Evolutionary conservation across 768 basidiomycete species (phyloP), one percentile per base, ranked within the genome.

Genomic region (Crepidotus variabilis): DNA sequence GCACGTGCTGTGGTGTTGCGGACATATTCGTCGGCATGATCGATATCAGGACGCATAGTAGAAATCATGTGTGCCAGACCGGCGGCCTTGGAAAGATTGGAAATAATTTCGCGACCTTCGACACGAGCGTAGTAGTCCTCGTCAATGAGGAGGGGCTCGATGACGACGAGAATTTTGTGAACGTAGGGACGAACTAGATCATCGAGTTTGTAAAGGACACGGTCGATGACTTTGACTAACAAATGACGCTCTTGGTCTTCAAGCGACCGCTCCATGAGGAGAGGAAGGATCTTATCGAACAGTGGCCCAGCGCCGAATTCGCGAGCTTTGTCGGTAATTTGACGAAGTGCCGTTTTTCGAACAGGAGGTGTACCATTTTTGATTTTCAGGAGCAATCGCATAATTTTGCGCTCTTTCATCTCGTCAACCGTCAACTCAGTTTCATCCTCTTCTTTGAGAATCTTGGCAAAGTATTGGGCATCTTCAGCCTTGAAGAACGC

Each of bases 11-110:
- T 99, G 46, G 97, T 99, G 71, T 99, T 99, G 57, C 96, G 91
- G 2, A 98, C 96, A 62, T 99, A 98, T 72, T 99, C 97, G 68
- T 99, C 96, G 46, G 97, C 94, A 64, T 98, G 96, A 72, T 99
- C 96, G 60, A 98, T 98, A 79, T 99, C 96, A 2, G 97, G 96
- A 63, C 96, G 90, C 96, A 99, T 98, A 18, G 96, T 99, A 34
- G 97, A 99, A 65, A 99, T 99, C 97, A 99, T 98, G 75, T 99
- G 97, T 2, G 97, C 96, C 22, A 99, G 87, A 73, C 97, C 97
- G 28, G 95, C 96, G 10, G 97, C 97, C 73, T 98, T 99, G 24
- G 97, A 96, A 43, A 98, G 78, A 71, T 98, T 99, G 64, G 93
- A 96, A 63, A 98, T 99, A 69, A 99, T 98, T 77, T 99, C 97